Evolutionary conservation across 2,329 filamentous ascomycete species (phyloP), one percentile per base, ranked within the genome.

Genomic region (Trichoderma sp.): DNA sequence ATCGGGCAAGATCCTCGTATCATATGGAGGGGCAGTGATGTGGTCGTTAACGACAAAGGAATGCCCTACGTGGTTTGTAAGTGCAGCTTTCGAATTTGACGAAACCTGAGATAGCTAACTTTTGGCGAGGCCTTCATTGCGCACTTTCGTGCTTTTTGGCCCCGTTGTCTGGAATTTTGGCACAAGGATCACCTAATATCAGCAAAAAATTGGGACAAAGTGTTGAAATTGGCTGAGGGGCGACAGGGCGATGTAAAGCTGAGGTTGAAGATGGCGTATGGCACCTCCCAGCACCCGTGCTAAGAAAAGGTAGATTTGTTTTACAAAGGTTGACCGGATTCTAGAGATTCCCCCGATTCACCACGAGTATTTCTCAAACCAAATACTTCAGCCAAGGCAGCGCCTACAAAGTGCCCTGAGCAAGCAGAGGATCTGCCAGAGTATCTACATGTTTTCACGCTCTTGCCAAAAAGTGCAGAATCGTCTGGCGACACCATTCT

Each of bases 41-140:
- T 85, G 82, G 82, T 74, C 75, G 2, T 71, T 84, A 11, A 73
- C 77, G 3, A 69, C 79, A 3, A 72, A 79, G 18, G 77, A 83
- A 58, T 84, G 82, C 63, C 73, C 75, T 30, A 82, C 80, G 0
- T 84, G 82, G 82, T 81, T 84, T 79, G 81, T 83, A 73, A 74
- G 81, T 74, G 10, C 18, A 5, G 26, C 18, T 3, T 16, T 5
- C 13, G 3, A 16, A 26, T 43, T n/a, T 26, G 8, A 2, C 6
- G 24, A 21, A 11, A 10, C 13, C 7, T 32, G 7, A 18, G 16
- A 4, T 43, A 59, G 56, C 58, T 74, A 56, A 75, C 52, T 7
- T 30, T 1, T 13, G 0, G 26, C 75, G 18, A 77, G 81, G 73
- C 73, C 4, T 83, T 84, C 56, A 51, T 82, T 2, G 76, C 80